These are phyloP conservation scores for Russula ochroleuca DNA, from an alignment of 768 basidiomycete species.

Conservation along the genomic window DNA sequence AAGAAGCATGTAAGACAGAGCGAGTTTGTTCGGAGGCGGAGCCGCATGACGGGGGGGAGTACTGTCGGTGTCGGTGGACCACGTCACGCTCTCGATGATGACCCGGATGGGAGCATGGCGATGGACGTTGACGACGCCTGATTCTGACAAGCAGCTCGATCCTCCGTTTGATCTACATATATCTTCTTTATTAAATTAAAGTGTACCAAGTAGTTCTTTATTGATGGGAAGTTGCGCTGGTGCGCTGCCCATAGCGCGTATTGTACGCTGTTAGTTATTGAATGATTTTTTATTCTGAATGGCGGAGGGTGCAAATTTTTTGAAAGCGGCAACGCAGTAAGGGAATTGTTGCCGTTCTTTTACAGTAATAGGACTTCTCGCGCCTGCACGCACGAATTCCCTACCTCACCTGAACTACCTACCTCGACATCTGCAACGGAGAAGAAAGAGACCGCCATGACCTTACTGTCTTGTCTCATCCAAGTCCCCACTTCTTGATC, in stretches of 20 bases:
- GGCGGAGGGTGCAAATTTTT: background rate
- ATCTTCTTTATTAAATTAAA: constrained; percentile 4
- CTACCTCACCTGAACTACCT: constrained; percentile 55
- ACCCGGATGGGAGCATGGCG: constrained; percentile 16
- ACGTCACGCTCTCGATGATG: background rate
- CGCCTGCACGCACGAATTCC: constrained; percentile 85
- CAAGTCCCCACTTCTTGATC: constrained; percentile 27
- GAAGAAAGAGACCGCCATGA: constrained; percentile 35
- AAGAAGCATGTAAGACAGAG: constrained; percentile 75
- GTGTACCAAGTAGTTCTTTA: constrained; percentile 10
- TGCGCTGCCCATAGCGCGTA: background rate
- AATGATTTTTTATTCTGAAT: background rate
- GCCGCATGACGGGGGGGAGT: constrained; percentile 34
- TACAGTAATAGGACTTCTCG: constrained; percentile 79
- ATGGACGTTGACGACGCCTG: constrained; percentile 27
- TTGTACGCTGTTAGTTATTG: constrained; percentile 12
- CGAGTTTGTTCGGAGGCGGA: constrained; percentile 61
- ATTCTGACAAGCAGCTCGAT: background rate
- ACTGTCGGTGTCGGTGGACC: constrained; percentile 6
- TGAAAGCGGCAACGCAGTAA: constrained; percentile 1
- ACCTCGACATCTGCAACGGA: constrained; percentile 39
- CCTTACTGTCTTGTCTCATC: constrained; percentile 43
- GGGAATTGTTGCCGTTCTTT: constrained; percentile 5
- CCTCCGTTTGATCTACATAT: background rate
- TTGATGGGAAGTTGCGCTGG: constrained; percentile 3